These are phyloP conservation scores for Mortierella hygrophila DNA, from an alignment of 192 early-diverging fungal genomes.

Conservation along the genomic window DNA sequence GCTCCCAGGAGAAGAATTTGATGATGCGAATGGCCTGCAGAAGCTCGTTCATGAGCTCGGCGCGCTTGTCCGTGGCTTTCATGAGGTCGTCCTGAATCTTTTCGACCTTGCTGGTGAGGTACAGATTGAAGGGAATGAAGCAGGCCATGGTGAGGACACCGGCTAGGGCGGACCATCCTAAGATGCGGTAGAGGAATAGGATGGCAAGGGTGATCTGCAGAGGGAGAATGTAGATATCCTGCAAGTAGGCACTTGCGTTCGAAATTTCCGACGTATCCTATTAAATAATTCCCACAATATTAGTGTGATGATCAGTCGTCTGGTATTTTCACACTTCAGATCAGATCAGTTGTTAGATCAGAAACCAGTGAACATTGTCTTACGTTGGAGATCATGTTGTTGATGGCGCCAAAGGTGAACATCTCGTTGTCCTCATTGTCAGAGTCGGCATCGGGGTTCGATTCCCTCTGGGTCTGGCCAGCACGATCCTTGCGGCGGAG, in stretches of 20 bases:
- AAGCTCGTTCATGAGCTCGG: conserved; percentile 76
- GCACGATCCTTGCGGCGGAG: conserved; percentile 71
- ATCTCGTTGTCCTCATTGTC: conserved; percentile 56
- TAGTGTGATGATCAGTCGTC: neutral
- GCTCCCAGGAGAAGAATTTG: conserved; percentile 51
- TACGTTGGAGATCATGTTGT: conserved; percentile 56
- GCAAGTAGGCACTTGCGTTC: conserved; percentile 57
- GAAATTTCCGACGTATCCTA: conserved; percentile 62
- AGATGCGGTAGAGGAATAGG: conserved; percentile 75
- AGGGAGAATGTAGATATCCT: conserved; percentile 72
- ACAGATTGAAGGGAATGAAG: conserved; percentile 62
- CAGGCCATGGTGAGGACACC: conserved; percentile 79
- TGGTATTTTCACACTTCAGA: too few relatives aligned
- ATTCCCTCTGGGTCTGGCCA: conserved; percentile 57
- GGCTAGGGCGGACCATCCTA: conserved; percentile 85
- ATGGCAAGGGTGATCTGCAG: conserved; percentile 77
- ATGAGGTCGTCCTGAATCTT: conserved; percentile 73
- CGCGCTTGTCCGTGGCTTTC: conserved; percentile 71
- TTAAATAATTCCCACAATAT: conserved; percentile 28
- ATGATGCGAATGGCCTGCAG: conserved; percentile 60
- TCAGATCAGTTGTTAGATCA: neutral
- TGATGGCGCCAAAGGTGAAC: conserved; percentile 51
- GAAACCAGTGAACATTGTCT: neutral
- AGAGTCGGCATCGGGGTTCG: conserved; percentile 30
- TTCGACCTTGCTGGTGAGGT: conserved; percentile 61